Evolutionary conservation across 306 rosid genomes (phyloP).

Genomic region (Quercus glauca): DNA sequence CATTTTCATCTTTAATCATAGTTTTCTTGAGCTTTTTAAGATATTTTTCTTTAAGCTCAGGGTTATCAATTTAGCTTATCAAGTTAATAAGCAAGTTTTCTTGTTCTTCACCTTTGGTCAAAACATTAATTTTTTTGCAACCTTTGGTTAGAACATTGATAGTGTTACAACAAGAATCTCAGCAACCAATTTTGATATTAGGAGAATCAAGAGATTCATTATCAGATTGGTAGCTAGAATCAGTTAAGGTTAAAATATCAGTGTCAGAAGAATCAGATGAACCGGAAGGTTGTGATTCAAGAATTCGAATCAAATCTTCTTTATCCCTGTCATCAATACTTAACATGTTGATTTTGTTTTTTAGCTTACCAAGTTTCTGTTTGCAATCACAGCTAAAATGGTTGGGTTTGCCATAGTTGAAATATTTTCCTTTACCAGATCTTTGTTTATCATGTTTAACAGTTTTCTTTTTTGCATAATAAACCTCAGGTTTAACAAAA

Average conservation of each 20-base stretch:
- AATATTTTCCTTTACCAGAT: background rate
- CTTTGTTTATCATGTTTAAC: background rate
- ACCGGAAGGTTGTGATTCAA: background rate
- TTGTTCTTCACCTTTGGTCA: too few relatives aligned
- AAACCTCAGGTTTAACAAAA: background rate
- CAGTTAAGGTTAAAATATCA: background rate
- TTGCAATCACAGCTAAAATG: background rate
- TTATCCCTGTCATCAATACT: background rate
- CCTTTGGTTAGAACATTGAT: too few relatives aligned
- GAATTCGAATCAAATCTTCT: background rate
- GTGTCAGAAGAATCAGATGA: background rate
- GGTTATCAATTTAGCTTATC: too few relatives aligned
- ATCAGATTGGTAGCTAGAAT: background rate
- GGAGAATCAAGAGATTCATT: background rate
- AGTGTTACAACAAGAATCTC: too few relatives aligned
- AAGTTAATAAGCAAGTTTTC: too few relatives aligned
- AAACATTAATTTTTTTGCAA: too few relatives aligned
- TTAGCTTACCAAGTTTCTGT: background rate
- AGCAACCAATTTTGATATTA: background rate
- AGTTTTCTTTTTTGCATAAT: background rate
- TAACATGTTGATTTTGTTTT: background rate
- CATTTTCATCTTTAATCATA: too few relatives aligned
- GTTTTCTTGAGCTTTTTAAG: too few relatives aligned
- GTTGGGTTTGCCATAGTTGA: background rate
- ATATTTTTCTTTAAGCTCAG: too few relatives aligned